Conservation (phyloP, 768 basidiomycete species). For the Suillus alpinus region DNA sequence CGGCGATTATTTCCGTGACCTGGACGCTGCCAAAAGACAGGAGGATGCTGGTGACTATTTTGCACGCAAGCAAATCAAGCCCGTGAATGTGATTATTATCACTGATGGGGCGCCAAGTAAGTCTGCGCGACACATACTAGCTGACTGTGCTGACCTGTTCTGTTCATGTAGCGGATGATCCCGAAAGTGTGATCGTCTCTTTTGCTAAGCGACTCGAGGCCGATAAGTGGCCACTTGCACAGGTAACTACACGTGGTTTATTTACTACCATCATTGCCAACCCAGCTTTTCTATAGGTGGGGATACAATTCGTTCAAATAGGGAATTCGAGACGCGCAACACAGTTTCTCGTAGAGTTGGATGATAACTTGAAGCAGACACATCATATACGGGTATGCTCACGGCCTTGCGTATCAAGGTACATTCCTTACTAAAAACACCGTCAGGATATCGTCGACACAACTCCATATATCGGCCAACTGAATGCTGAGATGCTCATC, state of each 20-base stretch:
- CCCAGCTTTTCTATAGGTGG: constrained; percentile 39
- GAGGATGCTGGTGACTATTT: constrained; percentile 19
- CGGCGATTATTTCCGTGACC: constrained; percentile 33
- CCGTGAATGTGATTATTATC: constrained; percentile 56
- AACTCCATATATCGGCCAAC: constrained; percentile 45
- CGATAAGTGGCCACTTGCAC: constrained; percentile 47
- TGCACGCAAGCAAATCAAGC: constrained; percentile 41
- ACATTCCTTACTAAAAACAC: not conserved
- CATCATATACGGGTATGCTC: constrained; percentile 44
- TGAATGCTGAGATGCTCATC: constrained; percentile 48
- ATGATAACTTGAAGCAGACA: constrained; percentile 47
- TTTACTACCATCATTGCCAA: constrained; percentile 2
- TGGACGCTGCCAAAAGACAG: constrained; percentile 30
- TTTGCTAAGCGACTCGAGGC: constrained; percentile 51
- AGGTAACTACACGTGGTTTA: constrained; percentile 34
- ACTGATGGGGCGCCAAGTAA: constrained; percentile 64
- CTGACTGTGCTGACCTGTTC: not conserved
- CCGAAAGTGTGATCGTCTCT: constrained; percentile 44
- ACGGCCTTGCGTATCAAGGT: not conserved
- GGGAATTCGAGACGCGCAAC: constrained; percentile 43
- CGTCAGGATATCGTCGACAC: constrained; percentile 70
- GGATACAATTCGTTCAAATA: constrained; percentile 74
- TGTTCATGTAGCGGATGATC: constrained; percentile 45
- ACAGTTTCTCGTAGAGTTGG: constrained; percentile 49
- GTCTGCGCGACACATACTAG: constrained; percentile 13